Percentiles rank a stretch among this genome's conserved stretches.
Evolutionary conservation across 164 flowering plant genomes (phyloP).

Genomic region (Aristolochia fimbriata): DNA sequence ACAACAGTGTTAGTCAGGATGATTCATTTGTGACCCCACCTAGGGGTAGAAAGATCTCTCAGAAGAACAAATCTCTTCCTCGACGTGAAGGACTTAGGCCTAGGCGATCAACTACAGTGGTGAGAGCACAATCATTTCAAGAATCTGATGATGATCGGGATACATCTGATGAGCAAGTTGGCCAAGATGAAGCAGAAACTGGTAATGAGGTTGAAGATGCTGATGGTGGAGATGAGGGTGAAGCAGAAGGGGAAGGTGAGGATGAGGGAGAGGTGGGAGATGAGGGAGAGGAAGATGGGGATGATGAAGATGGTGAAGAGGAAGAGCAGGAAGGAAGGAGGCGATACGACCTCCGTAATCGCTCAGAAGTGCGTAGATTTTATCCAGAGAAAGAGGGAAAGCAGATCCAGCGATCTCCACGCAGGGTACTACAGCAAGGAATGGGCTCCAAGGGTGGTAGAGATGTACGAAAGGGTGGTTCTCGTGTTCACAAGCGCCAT

Average conservation of each 20-base stretch:
- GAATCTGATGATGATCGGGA: slow-evolving; percentile 68
- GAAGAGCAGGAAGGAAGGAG: slow-evolving; percentile 91
- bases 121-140: slow-evolving; percentile 29
- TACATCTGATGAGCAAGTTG: slow-evolving; percentile 56
- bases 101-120: slow-evolving; percentile 39
- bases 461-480: slow-evolving; percentile 84
- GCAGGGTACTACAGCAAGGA: slow-evolving; percentile 87
- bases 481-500: slow-evolving; percentile 87
- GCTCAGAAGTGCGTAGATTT: slow-evolving; percentile 83
- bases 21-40: slow-evolving; percentile 33
- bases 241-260: slow-evolving; percentile 38
- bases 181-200: slow-evolving; percentile 20
- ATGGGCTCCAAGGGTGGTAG: slow-evolving; percentile 70
- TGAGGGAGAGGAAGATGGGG: slow-evolving; percentile 57
- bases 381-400: slow-evolving; percentile 61
- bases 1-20: slow-evolving; percentile 43
- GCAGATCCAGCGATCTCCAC: slow-evolving; percentile 77
- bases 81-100: slow-evolving; percentile 93
- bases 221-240: slow-evolving; percentile 47
- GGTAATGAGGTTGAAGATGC: slow-evolving; percentile 34
- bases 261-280: slow-evolving; percentile 36
- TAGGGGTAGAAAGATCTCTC: slow-evolving; percentile 33
- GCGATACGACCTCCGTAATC: slow-evolving; percentile 92
- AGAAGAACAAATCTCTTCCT: slow-evolving; percentile 37
- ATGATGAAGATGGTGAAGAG: slow-evolving; percentile 48